Evolutionary conservation across 2,329 filamentous ascomycete genomes (phyloP).

Genomic region (Purpureocillium takamizusanense): DNA sequence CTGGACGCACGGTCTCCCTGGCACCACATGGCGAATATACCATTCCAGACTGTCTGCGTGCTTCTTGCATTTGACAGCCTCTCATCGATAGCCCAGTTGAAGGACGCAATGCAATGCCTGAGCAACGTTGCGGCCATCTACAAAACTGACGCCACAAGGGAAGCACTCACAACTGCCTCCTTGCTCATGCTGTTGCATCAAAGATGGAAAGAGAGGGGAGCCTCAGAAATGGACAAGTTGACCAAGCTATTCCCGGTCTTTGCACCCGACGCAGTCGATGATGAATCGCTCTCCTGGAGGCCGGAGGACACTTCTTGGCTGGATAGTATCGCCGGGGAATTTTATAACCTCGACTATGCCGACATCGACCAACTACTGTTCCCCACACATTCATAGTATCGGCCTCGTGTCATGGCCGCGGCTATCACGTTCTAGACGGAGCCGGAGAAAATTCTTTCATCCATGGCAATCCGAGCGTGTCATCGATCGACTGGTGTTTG

Average conservation of each 20-base stretch:
- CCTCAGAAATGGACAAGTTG: constrained; percentile 26
- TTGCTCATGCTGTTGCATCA: constrained; percentile 44
- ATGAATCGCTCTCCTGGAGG: too few relatives aligned
- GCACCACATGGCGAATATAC: constrained; percentile 52
- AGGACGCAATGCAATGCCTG: constrained; percentile 40
- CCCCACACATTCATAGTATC: too few relatives aligned
- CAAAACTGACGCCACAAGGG: constrained; percentile 37
- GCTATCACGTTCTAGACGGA: too few relatives aligned
- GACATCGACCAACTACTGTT: constrained; percentile 31
- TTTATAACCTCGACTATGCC: constrained; percentile 32
- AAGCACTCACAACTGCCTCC: constrained; percentile 45
- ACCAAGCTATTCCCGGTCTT: constrained; percentile 21
- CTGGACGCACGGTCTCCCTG: constrained; percentile 37
- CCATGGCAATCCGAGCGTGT: too few relatives aligned
- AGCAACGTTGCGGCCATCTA: constrained; percentile 31
- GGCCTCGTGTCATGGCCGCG: too few relatives aligned
- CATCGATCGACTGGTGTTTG: too few relatives aligned
- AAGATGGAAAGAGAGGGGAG: constrained; percentile 35
- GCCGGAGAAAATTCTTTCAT: too few relatives aligned
- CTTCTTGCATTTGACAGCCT: constrained; percentile 45
- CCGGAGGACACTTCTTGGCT: constrained; percentile 21
- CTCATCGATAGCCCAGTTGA: constrained; percentile 36
- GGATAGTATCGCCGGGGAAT: constrained; percentile 31
- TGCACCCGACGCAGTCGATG: too few relatives aligned
- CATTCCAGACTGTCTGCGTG: constrained; percentile 48